Conservation (phyloP, 1,284 basidiomycete genomes). For the Cerrena zonata region DNA sequence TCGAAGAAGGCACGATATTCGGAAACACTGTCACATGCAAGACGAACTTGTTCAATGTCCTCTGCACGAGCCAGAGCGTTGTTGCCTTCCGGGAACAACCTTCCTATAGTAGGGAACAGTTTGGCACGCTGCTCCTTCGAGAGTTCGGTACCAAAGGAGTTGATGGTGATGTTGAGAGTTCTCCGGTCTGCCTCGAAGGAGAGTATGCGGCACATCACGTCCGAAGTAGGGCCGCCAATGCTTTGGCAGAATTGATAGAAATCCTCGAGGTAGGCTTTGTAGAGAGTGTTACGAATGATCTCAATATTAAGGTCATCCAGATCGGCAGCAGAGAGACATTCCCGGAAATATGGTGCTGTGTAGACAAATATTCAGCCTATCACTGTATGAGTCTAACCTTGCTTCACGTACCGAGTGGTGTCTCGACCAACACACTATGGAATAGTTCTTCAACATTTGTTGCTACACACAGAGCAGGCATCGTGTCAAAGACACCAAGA, state of each 20-base stretch:
- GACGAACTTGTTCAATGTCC: conserved; percentile 89
- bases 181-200: conserved; percentile 96
- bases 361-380: too few relatives aligned
- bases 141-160: conserved; percentile 94
- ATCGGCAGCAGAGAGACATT: conserved; percentile 91
- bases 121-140: conserved; percentile 94
- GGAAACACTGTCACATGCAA: conserved; percentile 79
- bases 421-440: conserved; percentile 95
- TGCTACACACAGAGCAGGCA: conserved; percentile 98
- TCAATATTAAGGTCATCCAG: conserved; percentile 99
- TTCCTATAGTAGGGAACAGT: conserved; percentile 90
- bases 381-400: too few relatives aligned
- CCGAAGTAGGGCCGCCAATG: conserved; percentile 79
- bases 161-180: conserved; percentile 98
- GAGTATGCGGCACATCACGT: conserved; percentile 86
- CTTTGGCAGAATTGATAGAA: conserved; percentile 82
- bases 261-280: conserved; percentile 98
- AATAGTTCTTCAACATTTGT: conserved; percentile 99
- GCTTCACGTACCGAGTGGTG: conserved; percentile 81
- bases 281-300: conserved; percentile 99
- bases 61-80: conserved; percentile 91
- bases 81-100: conserved; percentile 93
- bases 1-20: conserved; percentile 93
- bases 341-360: conserved; percentile 96
- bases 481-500: conserved; percentile 93